Conservation (phyloP, 192 early-diverging fungal genomes). For the Spizellomyces punctatus region DNA sequence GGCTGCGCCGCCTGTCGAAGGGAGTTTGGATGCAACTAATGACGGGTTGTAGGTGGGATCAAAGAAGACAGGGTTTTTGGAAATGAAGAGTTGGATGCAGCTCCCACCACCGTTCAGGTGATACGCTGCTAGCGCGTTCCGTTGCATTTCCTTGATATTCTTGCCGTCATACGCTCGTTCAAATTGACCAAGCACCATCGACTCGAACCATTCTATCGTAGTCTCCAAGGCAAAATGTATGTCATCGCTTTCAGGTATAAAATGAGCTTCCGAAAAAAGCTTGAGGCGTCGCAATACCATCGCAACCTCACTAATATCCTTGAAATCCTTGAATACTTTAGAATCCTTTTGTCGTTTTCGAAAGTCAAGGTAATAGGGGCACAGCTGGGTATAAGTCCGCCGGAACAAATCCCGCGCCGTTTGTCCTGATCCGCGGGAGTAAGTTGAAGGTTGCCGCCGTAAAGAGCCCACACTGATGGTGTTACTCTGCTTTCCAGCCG, state of each 20-base stretch:
- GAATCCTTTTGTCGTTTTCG: conserved; percentile 64
- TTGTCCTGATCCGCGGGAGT: conserved; percentile 47
- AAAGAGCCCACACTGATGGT: conserved; percentile 18
- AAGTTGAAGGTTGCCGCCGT: conserved; percentile 26
- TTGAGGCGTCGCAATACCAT: conserved; percentile 59
- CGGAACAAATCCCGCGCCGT: conserved; percentile 67
- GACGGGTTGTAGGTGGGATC: conserved; percentile 70
- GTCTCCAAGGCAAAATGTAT: conserved; percentile 63
- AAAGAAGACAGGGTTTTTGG: conserved; percentile 85
- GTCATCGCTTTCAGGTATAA: conserved; percentile 60
- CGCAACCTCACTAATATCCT: conserved; percentile 63
- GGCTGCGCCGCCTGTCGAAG: conserved; percentile 28
- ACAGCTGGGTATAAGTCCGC: conserved; percentile 59
- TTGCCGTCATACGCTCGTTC: conserved; percentile 74
- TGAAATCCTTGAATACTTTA: conserved; percentile 69
- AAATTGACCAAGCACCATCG: conserved; percentile 71
- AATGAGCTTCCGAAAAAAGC: conserved; percentile 57
- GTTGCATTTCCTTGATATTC: conserved; percentile 67
- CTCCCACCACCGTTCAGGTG: conserved; percentile 74
- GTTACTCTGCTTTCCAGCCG: conserved; percentile 21
- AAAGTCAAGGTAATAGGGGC: conserved; percentile 76
- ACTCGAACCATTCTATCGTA: conserved; percentile 80
- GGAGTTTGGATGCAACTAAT: conserved; percentile 45
- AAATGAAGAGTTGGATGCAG: conserved; percentile 76
- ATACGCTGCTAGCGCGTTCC: conserved; percentile 65